Evolutionary conservation across 331 rosid species (phyloP).

Genomic region (Quercus phellos): DNA sequence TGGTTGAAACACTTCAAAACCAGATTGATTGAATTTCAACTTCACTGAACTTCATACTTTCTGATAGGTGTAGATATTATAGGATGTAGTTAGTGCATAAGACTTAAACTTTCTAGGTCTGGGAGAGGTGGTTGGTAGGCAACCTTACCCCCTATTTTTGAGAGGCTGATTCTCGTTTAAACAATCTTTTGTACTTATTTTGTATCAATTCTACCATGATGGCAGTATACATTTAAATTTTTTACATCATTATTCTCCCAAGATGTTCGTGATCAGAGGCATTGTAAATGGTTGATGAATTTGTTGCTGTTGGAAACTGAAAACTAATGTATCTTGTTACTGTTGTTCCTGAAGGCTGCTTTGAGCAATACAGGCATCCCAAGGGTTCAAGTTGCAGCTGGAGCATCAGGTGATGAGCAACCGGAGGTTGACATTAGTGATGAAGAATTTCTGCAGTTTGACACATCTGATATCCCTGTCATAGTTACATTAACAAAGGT

Average conservation of each 20-base stretch:
- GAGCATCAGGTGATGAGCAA: constrained; percentile 51
- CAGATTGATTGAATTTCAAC: too few species aligned
- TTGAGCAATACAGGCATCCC: constrained; percentile 90
- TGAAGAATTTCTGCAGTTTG: constrained; percentile 86
- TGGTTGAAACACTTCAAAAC: too few species aligned
- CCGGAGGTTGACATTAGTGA: constrained; percentile 79
- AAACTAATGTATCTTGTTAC: neutral
- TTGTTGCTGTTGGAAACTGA: neutral
- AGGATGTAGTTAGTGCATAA: too few species aligned
- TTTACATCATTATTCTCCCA: neutral
- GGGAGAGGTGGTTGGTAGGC: too few species aligned
- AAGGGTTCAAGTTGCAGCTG: constrained; percentile 54
- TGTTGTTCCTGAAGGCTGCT: constrained; percentile 69
- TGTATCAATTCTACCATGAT: neutral
- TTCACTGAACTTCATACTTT: too few species aligned
- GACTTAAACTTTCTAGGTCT: too few species aligned
- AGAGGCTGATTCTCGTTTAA: too few species aligned
- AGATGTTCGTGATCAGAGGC: neutral
- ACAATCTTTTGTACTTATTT: too few species aligned
- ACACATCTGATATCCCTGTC: constrained; percentile 79
- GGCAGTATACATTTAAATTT: neutral
- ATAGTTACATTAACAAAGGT: constrained; percentile 86
- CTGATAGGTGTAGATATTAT: too few species aligned
- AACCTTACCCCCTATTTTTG: too few species aligned
- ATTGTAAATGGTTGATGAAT: neutral